A percentile compares a stretch with the other conserved stretches of the same genome.
These are phyloP conservation scores for Apiospora arundinis DNA, from an alignment of 2,329 filamentous ascomycete genomes.

Conservation along the genomic window DNA sequence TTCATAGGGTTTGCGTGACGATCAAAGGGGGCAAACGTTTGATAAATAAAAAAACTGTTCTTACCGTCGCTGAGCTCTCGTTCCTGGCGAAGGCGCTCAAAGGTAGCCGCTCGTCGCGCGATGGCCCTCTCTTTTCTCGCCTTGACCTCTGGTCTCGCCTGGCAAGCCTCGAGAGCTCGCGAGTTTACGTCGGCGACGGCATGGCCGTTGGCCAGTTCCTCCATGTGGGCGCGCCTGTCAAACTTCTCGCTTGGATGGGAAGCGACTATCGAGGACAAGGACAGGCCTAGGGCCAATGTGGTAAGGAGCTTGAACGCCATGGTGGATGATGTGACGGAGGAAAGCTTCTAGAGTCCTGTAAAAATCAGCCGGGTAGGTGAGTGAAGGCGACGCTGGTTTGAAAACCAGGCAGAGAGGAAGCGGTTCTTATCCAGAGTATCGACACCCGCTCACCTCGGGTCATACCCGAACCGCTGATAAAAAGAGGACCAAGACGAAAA, in stretches of 20 bases:
- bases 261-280: constrained; percentile 30
- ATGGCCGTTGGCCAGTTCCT: constrained; percentile 37
- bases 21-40: too few species aligned
- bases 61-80: constrained; percentile 35
- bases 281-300: constrained; percentile 31
- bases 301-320: neutral
- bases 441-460: neutral
- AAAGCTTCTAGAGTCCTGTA: neutral
- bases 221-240: constrained; percentile 34
- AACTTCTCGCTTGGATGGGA: constrained; percentile 39
- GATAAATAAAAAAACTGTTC: neutral
- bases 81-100: constrained; percentile 45
- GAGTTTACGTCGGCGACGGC: constrained; percentile 38
- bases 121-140: constrained; percentile 47
- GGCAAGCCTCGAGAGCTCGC: constrained; percentile 46
- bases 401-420: neutral
- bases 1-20: neutral
- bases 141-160: constrained; percentile 44
- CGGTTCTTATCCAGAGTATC: neutral
- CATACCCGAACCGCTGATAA: neutral
- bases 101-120: constrained; percentile 46
- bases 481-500: neutral
- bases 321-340: neutral
- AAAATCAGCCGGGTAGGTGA: neutral
- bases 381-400: neutral